A percentile compares a stretch with the other conserved stretches of the same genome.
Evolutionary conservation across 2,329 filamentous ascomycete species (phyloP).

Genomic region (Diaporthe citri): DNA sequence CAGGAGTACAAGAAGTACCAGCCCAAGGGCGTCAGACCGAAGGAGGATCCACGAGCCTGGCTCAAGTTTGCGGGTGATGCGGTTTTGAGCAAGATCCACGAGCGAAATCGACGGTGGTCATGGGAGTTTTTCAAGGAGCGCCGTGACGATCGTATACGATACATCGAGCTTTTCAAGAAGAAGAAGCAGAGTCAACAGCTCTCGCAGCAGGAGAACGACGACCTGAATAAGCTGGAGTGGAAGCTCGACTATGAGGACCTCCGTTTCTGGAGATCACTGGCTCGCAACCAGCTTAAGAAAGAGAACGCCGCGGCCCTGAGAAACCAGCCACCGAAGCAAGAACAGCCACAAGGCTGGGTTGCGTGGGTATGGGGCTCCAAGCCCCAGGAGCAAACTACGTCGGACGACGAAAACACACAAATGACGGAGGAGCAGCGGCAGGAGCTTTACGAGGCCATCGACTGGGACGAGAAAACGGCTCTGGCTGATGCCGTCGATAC

Average conservation of each 20-base stretch:
- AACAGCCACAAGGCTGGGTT: conserved; percentile 83
- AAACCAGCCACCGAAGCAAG: conserved; percentile 58
- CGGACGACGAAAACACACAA: conserved; percentile 81
- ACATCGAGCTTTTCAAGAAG: conserved; percentile 97
- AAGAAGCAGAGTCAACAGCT: conserved; percentile 82
- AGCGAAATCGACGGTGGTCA: conserved; percentile 91
- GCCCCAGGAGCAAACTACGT: conserved; percentile 65
- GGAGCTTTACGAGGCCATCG: conserved; percentile 96
- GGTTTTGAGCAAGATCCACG: conserved; percentile 93
- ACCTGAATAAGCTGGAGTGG: conserved; percentile 82
- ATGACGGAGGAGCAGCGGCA: conserved; percentile 97
- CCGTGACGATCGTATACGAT: conserved; percentile 87
- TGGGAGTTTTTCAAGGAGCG: conserved; percentile 97
- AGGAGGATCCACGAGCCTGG: conserved; percentile 94
- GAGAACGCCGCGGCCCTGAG: conserved; percentile 93
- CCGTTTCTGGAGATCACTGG: conserved; percentile 95
- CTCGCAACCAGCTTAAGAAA: conserved; percentile 93
- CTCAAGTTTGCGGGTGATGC: conserved; percentile 90
- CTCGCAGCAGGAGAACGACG: conserved; percentile 76
- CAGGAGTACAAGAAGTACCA: conserved; percentile 96
- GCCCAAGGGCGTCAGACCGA: conserved; percentile 83
- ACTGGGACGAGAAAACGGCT: conserved; percentile 96
- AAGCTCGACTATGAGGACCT: conserved; percentile 95
- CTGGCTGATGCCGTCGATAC: conserved; percentile 89
- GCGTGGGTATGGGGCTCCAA: conserved; percentile 93